phyloP scores from a whole-genome alignment of 768 basidiomycete species.

The Lactarius vividus region DNA sequence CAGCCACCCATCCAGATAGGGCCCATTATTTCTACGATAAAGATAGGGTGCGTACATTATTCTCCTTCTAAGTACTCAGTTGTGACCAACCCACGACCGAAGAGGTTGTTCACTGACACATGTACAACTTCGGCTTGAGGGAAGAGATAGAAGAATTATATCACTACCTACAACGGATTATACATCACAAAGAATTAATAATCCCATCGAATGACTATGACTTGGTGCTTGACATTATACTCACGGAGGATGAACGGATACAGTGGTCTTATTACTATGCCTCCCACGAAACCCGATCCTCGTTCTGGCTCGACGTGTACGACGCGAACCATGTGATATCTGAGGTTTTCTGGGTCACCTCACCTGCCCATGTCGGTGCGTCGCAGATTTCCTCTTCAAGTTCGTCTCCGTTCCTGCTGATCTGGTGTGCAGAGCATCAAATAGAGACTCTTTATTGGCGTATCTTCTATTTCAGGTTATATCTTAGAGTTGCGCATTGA shows the following conservation, averaged over 20 bases:
- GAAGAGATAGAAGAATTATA: too few species aligned
- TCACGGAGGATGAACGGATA: constrained; percentile 31
- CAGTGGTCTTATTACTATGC: not conserved
- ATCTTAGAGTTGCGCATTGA: constrained; percentile 13
- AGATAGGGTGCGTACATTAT: not conserved
- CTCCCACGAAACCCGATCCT: not conserved
- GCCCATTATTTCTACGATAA: not conserved
- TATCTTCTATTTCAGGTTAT: not conserved
- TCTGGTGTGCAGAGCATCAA: constrained; percentile 21
- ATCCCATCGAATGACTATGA: constrained; percentile 26
- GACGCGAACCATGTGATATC: constrained; percentile 36
- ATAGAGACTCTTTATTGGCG: constrained; percentile 30
- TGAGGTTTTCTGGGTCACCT: not conserved
- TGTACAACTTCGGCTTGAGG: too few species aligned
- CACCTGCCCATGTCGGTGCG: constrained; percentile 5
- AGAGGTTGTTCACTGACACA: constrained; percentile 56
- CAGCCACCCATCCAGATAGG: constrained; percentile 38
- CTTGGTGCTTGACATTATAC: constrained; percentile 18
- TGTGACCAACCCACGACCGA: not conserved
- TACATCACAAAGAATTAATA: constrained; percentile 20
- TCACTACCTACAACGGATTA: not conserved
- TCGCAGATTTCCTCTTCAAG: not conserved
- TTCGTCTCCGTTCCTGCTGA: not conserved
- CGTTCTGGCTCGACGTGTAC: constrained; percentile 35
- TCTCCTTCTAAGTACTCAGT: not conserved